Percentiles rank a stretch among this genome's conserved stretches.
phyloP scores from a whole-genome alignment of 176 grass and related monocot species.

The Aegilops bicornis region DNA sequence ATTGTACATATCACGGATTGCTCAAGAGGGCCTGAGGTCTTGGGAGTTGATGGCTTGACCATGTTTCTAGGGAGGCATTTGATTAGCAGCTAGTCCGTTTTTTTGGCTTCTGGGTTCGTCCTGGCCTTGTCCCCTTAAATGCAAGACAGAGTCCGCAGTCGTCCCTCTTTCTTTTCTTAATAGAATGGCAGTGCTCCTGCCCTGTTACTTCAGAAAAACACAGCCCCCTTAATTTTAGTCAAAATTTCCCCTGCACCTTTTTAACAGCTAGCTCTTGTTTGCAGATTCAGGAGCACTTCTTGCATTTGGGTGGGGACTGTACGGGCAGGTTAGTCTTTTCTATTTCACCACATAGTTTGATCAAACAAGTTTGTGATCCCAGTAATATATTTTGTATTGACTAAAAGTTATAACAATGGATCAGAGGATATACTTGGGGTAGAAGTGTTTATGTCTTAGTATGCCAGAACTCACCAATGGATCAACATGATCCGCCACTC shows the following conservation, averaged over 20 bases:
- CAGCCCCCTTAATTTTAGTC: neutral
- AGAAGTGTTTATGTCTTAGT: neutral
- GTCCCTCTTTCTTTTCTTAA: neutral
- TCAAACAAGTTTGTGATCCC: neutral
- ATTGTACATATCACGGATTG: neutral
- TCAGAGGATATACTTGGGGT: neutral
- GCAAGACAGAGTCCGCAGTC: neutral
- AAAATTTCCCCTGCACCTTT: neutral
- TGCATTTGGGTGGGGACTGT: slow-evolving; percentile 96
- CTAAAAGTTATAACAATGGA: neutral
- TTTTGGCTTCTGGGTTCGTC: neutral
- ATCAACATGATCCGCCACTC: neutral
- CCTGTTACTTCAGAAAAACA: neutral
- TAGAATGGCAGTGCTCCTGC: neutral
- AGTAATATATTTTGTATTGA: neutral
- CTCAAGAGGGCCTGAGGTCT: neutral
- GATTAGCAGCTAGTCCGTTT: neutral
- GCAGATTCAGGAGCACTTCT: slow-evolving; percentile 87
- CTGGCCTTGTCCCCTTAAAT: neutral
- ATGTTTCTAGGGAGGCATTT: neutral
- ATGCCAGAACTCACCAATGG: neutral
- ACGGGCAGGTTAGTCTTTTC: slow-evolving; percentile 73
- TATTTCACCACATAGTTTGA: neutral
- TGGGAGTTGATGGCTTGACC: neutral
- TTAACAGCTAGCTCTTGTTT: slow-evolving; percentile 19